Conservation (phyloP, 1,139 yeast genomes). For the Debaryomyces sp. region DNA sequence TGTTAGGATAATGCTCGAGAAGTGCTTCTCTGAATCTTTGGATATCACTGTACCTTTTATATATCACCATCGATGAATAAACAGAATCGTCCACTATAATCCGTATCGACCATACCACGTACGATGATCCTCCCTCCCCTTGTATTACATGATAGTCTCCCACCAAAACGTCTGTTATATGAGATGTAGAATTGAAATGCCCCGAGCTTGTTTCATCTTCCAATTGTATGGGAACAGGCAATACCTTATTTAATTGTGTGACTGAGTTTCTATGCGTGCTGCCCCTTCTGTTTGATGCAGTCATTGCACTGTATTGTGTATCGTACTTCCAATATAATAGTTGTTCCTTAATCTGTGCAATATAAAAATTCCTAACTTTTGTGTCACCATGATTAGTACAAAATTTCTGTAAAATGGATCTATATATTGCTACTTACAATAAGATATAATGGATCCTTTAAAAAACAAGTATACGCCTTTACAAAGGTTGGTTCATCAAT, state of each 20-base stretch:
- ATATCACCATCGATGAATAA: constrained; percentile 52
- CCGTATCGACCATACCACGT: constrained; percentile 51
- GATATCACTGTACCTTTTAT: constrained; percentile 70
- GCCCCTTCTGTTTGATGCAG: background rate
- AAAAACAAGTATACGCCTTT: constrained; percentile 40
- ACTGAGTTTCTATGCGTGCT: constrained; percentile 20
- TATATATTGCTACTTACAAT: background rate
- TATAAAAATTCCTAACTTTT: constrained; percentile 6
- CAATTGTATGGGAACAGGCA: constrained; percentile 43
- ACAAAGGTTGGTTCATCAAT: constrained; percentile 54
- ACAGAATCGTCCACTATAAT: constrained; percentile 44
- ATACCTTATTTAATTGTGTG: constrained; percentile 33
- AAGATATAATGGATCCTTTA: constrained; percentile 36
- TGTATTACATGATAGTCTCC: constrained; percentile 42
- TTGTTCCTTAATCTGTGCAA: background rate
- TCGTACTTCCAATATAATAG: background rate
- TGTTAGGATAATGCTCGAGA: constrained; percentile 33
- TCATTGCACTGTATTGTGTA: background rate
- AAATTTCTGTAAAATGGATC: background rate
- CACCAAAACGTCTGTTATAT: constrained; percentile 42
- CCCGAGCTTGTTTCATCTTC: constrained; percentile 35
- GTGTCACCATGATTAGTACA: constrained; percentile 25
- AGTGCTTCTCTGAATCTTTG: constrained; percentile 49
- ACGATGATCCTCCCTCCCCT: constrained; percentile 43
- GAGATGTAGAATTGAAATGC: constrained; percentile 19